Conservation (phyloP, 805 yeast species). For the Ogataea ganodermae region DNA sequence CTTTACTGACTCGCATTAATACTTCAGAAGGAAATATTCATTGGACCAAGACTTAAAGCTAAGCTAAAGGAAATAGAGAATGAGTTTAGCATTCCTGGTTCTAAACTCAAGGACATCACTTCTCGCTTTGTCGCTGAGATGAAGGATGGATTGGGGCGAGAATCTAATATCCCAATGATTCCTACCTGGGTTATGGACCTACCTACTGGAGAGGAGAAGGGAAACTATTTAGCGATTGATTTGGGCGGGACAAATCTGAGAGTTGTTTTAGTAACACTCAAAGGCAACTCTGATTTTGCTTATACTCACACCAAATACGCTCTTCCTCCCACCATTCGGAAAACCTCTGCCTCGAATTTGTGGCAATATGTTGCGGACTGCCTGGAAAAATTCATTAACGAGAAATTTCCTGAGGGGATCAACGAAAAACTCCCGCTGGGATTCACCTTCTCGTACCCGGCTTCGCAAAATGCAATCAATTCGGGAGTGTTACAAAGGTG, state of each 20-base stretch:
- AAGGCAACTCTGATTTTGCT: conserved; percentile 83
- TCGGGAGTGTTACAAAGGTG: conserved; percentile 88
- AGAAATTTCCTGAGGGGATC: conserved; percentile 63
- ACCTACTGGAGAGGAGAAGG: conserved; percentile 90
- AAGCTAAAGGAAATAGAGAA: conserved; percentile 54
- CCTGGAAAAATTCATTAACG: conserved; percentile 66
- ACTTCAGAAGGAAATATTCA: conserved; percentile 6
- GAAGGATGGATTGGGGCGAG: conserved; percentile 72
- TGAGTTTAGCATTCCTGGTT: conserved; percentile 61
- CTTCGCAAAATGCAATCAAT: conserved; percentile 79
- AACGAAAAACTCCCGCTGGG: conserved; percentile 74
- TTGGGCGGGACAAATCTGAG: conserved; percentile 97
- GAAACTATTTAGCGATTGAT: conserved; percentile 90
- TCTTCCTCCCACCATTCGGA: conserved; percentile 76
- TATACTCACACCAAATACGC: conserved; percentile 84
- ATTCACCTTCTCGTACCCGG: conserved; percentile 93
- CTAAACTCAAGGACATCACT: conserved; percentile 63
- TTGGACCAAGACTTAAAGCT: conserved; percentile 11
- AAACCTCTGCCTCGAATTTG: conserved; percentile 72
- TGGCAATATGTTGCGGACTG: conserved; percentile 87
- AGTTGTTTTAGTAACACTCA: conserved; percentile 81
- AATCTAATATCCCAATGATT: conserved; percentile 92
- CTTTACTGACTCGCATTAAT: background rate
- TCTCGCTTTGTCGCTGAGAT: conserved; percentile 78
- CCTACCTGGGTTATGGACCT: conserved; percentile 95